Evolutionary conservation across 1,139 yeast species (phyloP), one percentile per base, ranked within the genome.

Genomic region (Yamadazyma spencermartinsiae): DNA sequence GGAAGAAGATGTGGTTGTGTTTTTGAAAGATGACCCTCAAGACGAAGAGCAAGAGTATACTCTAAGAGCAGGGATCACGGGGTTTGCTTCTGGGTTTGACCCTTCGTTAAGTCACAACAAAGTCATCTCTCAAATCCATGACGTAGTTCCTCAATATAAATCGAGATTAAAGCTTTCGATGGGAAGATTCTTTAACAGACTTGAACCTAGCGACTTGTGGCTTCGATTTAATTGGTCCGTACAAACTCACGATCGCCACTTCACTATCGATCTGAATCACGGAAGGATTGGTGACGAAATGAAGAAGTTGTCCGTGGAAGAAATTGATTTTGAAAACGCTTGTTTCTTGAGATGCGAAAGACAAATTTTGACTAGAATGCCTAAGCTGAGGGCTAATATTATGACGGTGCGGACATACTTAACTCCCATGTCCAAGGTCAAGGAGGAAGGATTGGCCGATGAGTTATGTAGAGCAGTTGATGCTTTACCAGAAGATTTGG

Each of bases 391-490:
- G 34, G 74, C 74, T 1, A 57, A 56, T 26, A 44, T 69, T 9
- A 68, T 69, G 74, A 61, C 72, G 3, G 64, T 69, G 3, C 48
- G 74, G 35, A 70, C 75, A 0, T 70, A 68, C 43, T 53, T 68
- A 40, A 67, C 73, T 1, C 74, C 74, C 2, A 48, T 71, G 14
- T 45, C 46, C 8, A 40, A 57, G 16, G 46, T 70, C n/a, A 68
- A 68, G 41, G 55, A 49, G 2, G 73, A 69, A 42, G 72, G 72
- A 1, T 49, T 58, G 16, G 68, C 57, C 0, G 56, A 48, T 1
- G 83, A 78, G 19, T 60, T 86, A 36, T 62, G 69, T 33, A 68
- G 65, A 13, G 90, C 86, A 0, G 78, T 83, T 27, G 79, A 77
- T 37, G 72, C 74, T 1, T 65, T 82, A 51, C 86, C 85, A 7